These are phyloP conservation scores for Trichoderma sp. DNA, from an alignment of 2,329 filamentous ascomycete species.

Conservation along the genomic window DNA sequence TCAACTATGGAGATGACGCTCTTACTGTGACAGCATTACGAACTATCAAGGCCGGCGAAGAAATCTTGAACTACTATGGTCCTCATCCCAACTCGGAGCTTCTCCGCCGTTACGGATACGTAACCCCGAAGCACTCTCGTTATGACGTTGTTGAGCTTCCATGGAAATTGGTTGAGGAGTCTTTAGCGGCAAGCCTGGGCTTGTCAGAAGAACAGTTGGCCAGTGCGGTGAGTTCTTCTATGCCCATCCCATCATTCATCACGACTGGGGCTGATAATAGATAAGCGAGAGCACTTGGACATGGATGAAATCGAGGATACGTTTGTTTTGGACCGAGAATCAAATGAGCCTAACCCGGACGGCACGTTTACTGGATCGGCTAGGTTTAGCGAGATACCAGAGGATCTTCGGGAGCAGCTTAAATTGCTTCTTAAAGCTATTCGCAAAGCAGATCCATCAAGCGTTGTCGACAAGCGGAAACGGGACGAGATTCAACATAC, in stretches of 20 bases:
- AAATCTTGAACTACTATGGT: conserved; percentile 88
- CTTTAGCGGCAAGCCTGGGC: conserved; percentile 40
- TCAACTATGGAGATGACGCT: conserved; percentile 51
- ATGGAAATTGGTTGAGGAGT: conserved; percentile 54
- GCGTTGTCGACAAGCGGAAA: conserved; percentile 48
- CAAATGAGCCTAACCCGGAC: conserved; percentile 49
- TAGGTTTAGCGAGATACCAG: conserved; percentile 42
- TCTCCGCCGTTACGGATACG: conserved; percentile 80
- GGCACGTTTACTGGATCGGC: conserved; percentile 43
- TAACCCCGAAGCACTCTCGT: conserved; percentile 71
- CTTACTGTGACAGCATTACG: conserved; percentile 72
- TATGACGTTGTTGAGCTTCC: conserved; percentile 83
- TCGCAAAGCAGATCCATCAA: conserved; percentile 42
- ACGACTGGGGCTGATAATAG: background rate
- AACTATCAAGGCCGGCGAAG: conserved; percentile 65
- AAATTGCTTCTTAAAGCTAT: conserved; percentile 49
- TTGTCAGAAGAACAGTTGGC: conserved; percentile 39
- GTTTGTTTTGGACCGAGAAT: conserved; percentile 63
- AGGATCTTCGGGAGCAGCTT: conserved; percentile 52
- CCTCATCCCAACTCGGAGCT: conserved; percentile 79
- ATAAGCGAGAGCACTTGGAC: conserved; percentile 47
- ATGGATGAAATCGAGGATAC: conserved; percentile 70
- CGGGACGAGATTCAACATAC: conserved; percentile 46
- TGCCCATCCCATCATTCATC: background rate
- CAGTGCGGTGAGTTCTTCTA: conserved; percentile 40